Conservation (phyloP, 805 yeast genomes). For the Teunomyces kruisii region DNA sequence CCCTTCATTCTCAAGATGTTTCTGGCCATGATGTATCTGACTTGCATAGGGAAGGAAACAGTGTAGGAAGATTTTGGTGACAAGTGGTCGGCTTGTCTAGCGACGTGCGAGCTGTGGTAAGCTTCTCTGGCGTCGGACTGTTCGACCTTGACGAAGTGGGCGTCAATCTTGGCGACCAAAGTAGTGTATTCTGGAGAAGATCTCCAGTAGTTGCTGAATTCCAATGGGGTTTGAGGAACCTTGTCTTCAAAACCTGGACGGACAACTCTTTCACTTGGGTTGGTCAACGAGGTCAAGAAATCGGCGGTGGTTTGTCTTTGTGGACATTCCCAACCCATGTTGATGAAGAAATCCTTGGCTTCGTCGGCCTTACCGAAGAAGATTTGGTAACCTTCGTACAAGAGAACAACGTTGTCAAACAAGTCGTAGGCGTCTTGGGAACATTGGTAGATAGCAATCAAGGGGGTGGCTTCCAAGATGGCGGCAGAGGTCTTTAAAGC, state of each 20-base stretch:
- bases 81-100: conserved; percentile 45
- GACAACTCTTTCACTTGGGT: conserved; percentile 28
- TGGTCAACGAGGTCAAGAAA: conserved; percentile 30
- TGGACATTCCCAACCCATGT: conserved; percentile 41
- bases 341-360: conserved; percentile 42
- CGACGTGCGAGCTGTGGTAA: conserved; percentile 20
- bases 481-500: conserved; percentile 61
- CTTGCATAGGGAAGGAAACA: conserved; percentile 49
- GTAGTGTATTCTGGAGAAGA: conserved; percentile 24
- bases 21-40: conserved; percentile 51
- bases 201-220: conserved; percentile 30
- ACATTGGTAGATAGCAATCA: conserved; percentile 69
- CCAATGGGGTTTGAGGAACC: conserved; percentile 28
- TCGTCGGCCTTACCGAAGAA: conserved; percentile 54
- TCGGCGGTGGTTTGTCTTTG: conserved; percentile 43
- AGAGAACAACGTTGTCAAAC: conserved; percentile 60
- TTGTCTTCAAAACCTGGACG: conserved; percentile 35
- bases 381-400: conserved; percentile 62
- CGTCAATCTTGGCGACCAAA: conserved; percentile 27
- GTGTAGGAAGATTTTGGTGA: conserved; percentile 35
- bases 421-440: conserved; percentile 61
- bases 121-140: conserved; percentile 11
- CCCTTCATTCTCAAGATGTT: conserved; percentile 54
- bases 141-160: conserved; percentile 15
- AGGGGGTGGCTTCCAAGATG: conserved; percentile 53